Conservation (phyloP, 177 flowering plant genomes). For the Vitis hybrid region DNA sequence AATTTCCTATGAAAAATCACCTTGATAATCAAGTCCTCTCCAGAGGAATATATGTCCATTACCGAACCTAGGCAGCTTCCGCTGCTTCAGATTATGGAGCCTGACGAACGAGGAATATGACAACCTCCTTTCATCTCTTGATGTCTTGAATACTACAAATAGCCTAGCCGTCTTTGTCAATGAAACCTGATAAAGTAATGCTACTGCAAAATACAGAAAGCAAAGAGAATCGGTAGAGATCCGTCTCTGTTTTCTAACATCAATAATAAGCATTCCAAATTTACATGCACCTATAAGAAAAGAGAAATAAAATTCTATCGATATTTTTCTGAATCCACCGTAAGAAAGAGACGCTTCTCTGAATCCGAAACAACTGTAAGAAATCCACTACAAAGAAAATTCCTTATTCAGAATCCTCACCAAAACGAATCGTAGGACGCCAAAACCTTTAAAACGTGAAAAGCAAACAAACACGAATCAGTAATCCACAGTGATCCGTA, state of each 20-base stretch:
- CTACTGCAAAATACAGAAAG: slow-evolving; percentile 36
- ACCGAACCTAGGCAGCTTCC: slow-evolving; percentile 1
- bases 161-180: slow-evolving; percentile 15
- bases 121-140: slow-evolving; percentile 29
- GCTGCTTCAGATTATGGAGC: slow-evolving; percentile 42
- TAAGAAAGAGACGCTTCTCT: slow-evolving; percentile 22
- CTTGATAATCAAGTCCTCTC: slow-evolving; percentile 60
- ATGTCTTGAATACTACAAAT: slow-evolving; percentile 3
- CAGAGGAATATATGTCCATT: slow-evolving; percentile 56
- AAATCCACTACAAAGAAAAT: slow-evolving; percentile 16
- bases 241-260: slow-evolving; percentile 22
- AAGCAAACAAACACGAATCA: slow-evolving; percentile 23
- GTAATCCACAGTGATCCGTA: slow-evolving; percentile 16
- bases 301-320: not conserved
- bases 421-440: slow-evolving; percentile 42
- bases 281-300: slow-evolving; percentile 4
- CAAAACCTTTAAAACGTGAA: slow-evolving; percentile 37
- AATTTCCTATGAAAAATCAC: slow-evolving; percentile 18
- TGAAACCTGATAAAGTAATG: slow-evolving; percentile 18
- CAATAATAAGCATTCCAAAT: slow-evolving; percentile 16
- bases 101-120: slow-evolving; percentile 22
- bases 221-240: slow-evolving; percentile 33
- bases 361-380: slow-evolving; percentile 21
- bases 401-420: slow-evolving; percentile 57
- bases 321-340: slow-evolving; percentile 29